Conservation (phyloP, 1,284 basidiomycete species). For the Puccinia triticina region DNA sequence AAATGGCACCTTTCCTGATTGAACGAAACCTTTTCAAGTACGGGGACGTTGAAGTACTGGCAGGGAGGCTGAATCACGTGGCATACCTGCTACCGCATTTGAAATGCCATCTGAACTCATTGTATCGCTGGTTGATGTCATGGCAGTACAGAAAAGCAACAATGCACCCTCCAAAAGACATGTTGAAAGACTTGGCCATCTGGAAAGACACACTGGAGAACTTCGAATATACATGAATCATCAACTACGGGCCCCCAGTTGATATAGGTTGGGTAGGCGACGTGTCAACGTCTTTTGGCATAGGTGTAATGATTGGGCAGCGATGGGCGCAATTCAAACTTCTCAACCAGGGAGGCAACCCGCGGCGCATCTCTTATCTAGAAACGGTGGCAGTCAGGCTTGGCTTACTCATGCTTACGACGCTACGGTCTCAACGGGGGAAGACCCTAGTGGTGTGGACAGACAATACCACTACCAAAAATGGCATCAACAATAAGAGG, state of each 20-base stretch:
- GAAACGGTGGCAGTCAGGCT: not conserved
- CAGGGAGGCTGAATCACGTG: not conserved
- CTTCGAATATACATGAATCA: not conserved
- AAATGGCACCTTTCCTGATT: not conserved
- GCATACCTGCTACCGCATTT: slow-evolving; percentile 6
- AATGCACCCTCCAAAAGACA: not conserved
- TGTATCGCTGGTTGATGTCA: not conserved
- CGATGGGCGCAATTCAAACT: not conserved
- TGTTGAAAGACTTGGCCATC: not conserved
- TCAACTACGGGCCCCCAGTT: not conserved
- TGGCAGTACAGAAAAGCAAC: not conserved
- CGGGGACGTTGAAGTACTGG: not conserved
- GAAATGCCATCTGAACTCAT: not conserved
- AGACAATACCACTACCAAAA: no score
- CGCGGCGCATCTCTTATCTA: not conserved
- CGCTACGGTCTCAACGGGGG: no score
- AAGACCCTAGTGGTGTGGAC: no score
- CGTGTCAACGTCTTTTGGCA: not conserved
- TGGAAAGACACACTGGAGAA: not conserved
- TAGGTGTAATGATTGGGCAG: not conserved
- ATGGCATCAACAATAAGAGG: not conserved
- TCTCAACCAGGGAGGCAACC: not conserved
- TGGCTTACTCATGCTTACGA: no score
- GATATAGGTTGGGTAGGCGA: not conserved
- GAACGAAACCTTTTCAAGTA: not conserved